phyloP scores from a whole-genome alignment of 352 stramenopile species.

The Globisporangium radiosum region DNA sequence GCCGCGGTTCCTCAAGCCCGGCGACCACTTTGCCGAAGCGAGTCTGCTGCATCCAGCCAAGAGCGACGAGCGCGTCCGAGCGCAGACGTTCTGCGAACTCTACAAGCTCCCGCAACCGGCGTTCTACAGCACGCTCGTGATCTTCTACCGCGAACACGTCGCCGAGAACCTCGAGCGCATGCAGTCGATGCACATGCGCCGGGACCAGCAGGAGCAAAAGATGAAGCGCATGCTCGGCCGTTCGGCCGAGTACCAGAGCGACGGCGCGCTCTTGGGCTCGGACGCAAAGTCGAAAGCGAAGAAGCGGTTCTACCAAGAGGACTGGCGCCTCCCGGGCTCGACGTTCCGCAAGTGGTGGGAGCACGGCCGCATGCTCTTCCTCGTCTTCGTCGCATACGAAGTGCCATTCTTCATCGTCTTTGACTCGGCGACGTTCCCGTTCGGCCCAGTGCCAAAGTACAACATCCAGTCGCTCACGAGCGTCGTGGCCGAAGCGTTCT shows the following conservation, averaged over 20 bases:
- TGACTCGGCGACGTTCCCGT: constrained; percentile 48
- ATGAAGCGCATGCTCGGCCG: constrained; percentile 70
- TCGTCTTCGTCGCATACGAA: constrained; percentile 59
- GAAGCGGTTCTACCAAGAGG: constrained; percentile 15
- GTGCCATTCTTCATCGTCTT: constrained; percentile 69
- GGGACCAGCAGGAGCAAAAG: constrained; percentile 72
- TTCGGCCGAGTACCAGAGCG: constrained; percentile 15
- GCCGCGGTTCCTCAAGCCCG: constrained; percentile 27
- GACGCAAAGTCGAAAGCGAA: not conserved
- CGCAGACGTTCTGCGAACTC: constrained; percentile 67
- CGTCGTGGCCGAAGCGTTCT: constrained; percentile 49
- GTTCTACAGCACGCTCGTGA: constrained; percentile 45
- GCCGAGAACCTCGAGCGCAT: constrained; percentile 36
- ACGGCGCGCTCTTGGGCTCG: constrained; percentile 3
- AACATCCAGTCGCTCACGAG: constrained; percentile 47
- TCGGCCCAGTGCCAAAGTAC: constrained; percentile 23
- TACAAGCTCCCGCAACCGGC: constrained; percentile 53
- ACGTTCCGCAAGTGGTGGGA: constrained; percentile 57
- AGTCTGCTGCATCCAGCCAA: constrained; percentile 37
- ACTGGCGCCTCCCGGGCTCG: constrained; percentile 50
- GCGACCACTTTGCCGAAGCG: constrained; percentile 52
- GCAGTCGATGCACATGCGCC: constrained; percentile 40
- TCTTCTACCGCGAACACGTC: constrained; percentile 42
- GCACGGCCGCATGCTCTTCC: constrained; percentile 31
- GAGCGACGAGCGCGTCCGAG: constrained; percentile 41